Base-by-base conservation (phyloP, 805 yeast species). In the Starmerella asiatica region DNA sequence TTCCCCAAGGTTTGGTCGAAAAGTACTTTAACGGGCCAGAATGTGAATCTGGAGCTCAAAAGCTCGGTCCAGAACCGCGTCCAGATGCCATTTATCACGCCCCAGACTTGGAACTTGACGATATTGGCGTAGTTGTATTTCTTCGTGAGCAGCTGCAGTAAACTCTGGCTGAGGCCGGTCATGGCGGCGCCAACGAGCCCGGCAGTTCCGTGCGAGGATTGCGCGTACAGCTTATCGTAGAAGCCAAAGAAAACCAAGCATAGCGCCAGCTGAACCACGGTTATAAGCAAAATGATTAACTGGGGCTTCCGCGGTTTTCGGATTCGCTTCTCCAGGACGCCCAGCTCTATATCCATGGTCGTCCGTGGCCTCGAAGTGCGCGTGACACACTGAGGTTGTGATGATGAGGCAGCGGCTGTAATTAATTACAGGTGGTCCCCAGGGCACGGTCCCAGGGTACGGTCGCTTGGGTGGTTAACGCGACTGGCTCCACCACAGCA, bases 11-110 rank as follows among this genome's bases (percentile, higher is more conserved):
- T 17, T 41, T 60, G 64, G 44, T 60, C 64, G 28, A 53, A 45
- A 9, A 56, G 21, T 3, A 59, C 49, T 28, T 55, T 46, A 12
- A 49, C 41, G 3, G 47, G 39, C 23, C 52, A 46, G 18, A 37
- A 19, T 2, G 39, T 42, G 38, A 56, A 47, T 34, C 44, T 44
- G n/a, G 29, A 29, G 17, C 51, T 49, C 23, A 60, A 50, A 38
- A 49, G 50, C 40, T 56, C 61, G 3, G 62, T 58, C 64, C 64
- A 60, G 46, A 55, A 52, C 30, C 59, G 56, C 28, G 60, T 54
- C 61, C 61, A 58, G 8, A 56, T 30, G 5, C 64, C 64, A 21
- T 55, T 54, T 31, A 54, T 39, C 11, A 52, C 54, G 2, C 64
- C 64, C 64, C 64, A 60, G 2, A 57, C 57, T 34, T 59, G 58